Conservation (phyloP, 164 flowering plant genomes). For the Kalanchoe fedtschenkoi region DNA sequence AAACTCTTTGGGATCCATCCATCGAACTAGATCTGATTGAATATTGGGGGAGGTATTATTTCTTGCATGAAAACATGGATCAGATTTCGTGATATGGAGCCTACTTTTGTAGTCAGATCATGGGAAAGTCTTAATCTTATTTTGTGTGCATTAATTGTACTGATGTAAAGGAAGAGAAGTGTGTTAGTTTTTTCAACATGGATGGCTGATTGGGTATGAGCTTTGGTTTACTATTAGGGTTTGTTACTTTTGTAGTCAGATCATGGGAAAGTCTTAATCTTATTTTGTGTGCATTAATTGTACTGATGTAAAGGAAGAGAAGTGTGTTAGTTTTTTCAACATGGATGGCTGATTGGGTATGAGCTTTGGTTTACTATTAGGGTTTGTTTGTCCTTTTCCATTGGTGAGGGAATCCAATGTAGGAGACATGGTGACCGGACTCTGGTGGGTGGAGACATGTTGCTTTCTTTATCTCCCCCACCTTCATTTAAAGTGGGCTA, state of each 20-base stretch:
- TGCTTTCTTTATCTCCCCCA: too few species aligned
- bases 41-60: neutral
- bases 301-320: neutral
- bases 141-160: neutral
- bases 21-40: neutral
- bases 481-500: neutral
- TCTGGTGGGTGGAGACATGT: neutral
- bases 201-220: neutral
- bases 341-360: neutral
- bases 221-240: neutral
- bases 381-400: neutral
- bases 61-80: neutral
- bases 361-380: neutral
- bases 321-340: neutral
- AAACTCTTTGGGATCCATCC: neutral
- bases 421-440: too few species aligned
- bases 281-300: neutral
- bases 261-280: neutral
- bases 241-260: neutral
- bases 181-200: neutral
- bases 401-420: neutral
- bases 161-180: neutral
- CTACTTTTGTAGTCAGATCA: neutral
- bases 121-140: neutral
- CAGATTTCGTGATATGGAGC: neutral